These are phyloP conservation scores for Selenicereus undatus DNA, from an alignment of 148 eudicot genomes.

Conservation along the genomic window DNA sequence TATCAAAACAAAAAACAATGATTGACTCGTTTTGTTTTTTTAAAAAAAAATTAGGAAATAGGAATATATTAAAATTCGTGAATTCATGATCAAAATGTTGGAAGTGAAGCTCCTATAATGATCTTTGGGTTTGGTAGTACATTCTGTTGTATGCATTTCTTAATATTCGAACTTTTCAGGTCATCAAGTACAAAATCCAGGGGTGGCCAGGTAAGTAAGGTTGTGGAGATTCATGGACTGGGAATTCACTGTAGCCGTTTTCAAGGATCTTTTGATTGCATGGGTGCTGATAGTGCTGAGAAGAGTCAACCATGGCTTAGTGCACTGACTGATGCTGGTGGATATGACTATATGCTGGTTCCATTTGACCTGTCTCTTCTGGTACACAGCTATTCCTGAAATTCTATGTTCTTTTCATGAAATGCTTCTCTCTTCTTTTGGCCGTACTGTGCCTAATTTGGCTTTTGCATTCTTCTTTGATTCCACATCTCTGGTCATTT, in stretches of 20 bases:
- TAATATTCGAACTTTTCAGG: slow-evolving; percentile 27
- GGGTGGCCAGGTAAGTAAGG: slow-evolving; percentile 75
- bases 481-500: background rate
- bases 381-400: slow-evolving; percentile 40
- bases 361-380: slow-evolving; percentile 72
- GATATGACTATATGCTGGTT: slow-evolving; percentile 45
- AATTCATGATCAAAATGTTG: background rate
- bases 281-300: slow-evolving; percentile 25
- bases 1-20: too few relatives aligned
- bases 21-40: background rate
- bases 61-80: too few relatives aligned
- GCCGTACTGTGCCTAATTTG: background rate
- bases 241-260: slow-evolving; percentile 61
- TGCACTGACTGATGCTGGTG: slow-evolving; percentile 31
- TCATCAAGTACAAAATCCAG: slow-evolving; percentile 46
- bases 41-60: background rate
- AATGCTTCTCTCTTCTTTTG: background rate
- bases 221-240: slow-evolving; percentile 69
- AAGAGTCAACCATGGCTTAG: slow-evolving; percentile 27
- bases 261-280: slow-evolving; percentile 37
- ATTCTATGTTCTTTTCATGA: background rate
- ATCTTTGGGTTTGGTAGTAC: background rate
- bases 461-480: background rate
- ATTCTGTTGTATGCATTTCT: background rate
- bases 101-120: background rate